Percentiles rank a stretch among this genome's conserved stretches.
These are phyloP conservation scores for Jaltomata sinuosa DNA, from an alignment of 257 asterid species.

Conservation along the genomic window DNA sequence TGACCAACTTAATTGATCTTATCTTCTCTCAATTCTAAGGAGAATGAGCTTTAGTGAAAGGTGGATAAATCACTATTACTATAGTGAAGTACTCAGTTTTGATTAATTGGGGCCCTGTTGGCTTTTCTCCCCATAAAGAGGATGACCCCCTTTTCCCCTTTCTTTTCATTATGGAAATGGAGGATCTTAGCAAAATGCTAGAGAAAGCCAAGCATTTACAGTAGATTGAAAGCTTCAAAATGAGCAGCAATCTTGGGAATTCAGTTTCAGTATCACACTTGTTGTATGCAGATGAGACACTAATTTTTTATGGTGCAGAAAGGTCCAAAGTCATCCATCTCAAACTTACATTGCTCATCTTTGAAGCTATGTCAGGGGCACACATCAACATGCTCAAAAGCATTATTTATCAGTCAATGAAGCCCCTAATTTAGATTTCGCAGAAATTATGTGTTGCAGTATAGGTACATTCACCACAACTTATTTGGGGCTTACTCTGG, in stretches of 20 bases:
- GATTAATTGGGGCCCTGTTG: not conserved
- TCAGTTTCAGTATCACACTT: not conserved
- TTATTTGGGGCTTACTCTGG: not conserved
- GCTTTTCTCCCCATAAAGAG: not conserved
- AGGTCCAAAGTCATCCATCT: not conserved
- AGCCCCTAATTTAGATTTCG: not conserved
- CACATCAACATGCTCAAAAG: not conserved
- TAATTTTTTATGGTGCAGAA: not conserved
- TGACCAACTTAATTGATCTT: not conserved
- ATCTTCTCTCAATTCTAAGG: not conserved
- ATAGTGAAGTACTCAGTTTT: not conserved
- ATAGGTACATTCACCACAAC: not conserved
- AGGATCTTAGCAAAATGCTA: not conserved
- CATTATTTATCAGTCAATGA: not conserved
- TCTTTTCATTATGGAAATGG: not conserved
- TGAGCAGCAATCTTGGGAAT: not conserved
- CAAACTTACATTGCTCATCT: not conserved
- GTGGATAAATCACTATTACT: not conserved
- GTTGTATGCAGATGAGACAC: not conserved
- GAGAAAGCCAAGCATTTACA: not conserved
- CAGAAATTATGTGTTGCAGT: not conserved
- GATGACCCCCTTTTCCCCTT: not conserved
- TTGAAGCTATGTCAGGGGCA: not conserved
- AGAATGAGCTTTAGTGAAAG: not conserved
- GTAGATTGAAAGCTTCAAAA: not conserved